phyloP scores from a whole-genome alignment of 805 yeast genomes.

The Torulaspora indica region DNA sequence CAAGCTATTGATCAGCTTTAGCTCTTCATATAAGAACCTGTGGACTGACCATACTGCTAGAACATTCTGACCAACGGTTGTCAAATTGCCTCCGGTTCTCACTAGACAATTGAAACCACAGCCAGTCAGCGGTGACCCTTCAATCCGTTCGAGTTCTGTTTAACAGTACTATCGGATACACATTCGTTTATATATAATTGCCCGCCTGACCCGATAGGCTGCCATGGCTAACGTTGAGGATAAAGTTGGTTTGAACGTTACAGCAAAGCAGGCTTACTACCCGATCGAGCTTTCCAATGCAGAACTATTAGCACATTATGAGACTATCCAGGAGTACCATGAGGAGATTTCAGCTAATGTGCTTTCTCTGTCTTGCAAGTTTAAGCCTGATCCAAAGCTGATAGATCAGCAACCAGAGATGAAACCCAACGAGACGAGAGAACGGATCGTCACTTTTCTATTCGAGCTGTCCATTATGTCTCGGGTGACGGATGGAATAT shows the following conservation, averaged over 20 bases:
- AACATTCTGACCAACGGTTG: no score
- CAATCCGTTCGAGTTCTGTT: background rate
- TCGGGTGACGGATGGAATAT: constrained; percentile 61
- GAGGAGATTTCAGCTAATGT: constrained; percentile 44
- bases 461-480: constrained; percentile 64
- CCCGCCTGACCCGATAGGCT: constrained; percentile 2
- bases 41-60: no score
- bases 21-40: constrained; percentile 11
- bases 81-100: background rate
- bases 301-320: constrained; percentile 47
- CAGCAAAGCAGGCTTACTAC: constrained; percentile 47
- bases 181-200: constrained; percentile 3
- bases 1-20: background rate
- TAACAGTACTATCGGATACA: background rate
- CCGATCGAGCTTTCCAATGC: constrained; percentile 46
- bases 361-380: constrained; percentile 36
- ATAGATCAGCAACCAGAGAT: constrained; percentile 87
- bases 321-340: constrained; percentile 47
- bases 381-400: constrained; percentile 55
- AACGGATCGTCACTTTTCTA: constrained; percentile 71
- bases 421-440: constrained; percentile 60
- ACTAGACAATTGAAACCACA: background rate
- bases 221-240: constrained; percentile 8
- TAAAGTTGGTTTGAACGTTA: constrained; percentile 36
- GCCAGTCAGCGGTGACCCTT: background rate